phyloP scores from a whole-genome alignment of 1,284 basidiomycete species.

The Sporisorium iseilematis-ciliati region DNA sequence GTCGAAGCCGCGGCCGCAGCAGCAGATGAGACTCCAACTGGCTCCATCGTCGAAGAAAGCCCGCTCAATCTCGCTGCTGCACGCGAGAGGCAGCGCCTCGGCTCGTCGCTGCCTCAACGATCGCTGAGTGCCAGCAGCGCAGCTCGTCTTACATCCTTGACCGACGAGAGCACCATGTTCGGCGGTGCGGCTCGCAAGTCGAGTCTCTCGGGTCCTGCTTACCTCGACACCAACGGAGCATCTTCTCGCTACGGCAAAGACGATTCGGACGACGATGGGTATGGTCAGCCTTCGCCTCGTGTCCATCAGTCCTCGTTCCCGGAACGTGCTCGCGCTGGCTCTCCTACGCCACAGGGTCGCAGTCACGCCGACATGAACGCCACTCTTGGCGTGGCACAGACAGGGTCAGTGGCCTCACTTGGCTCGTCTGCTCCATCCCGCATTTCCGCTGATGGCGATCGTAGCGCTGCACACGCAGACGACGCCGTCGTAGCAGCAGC shows the following conservation, averaged over 20 bases:
- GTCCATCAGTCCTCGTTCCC: conserved; percentile 13
- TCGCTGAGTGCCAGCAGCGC: conserved; percentile 47
- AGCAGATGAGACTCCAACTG: conserved; percentile 36
- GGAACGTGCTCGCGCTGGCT: not conserved
- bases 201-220: conserved; percentile 12
- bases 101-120: conserved; percentile 29
- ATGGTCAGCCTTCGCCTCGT: conserved; percentile 54
- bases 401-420: conserved; percentile 24
- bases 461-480: not conserved
- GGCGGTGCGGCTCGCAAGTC: conserved; percentile 31
- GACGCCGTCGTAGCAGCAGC: not conserved
- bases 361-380: conserved; percentile 1
- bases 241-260: conserved; percentile 11
- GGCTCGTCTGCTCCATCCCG: conserved; percentile 24
- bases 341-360: conserved; percentile 17
- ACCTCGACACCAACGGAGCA: conserved; percentile 15
- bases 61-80: conserved; percentile 49
- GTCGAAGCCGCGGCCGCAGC: conserved; percentile 15
- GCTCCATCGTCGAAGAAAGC: conserved; percentile 38
- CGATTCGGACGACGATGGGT: conserved; percentile 57
- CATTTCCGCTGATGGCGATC: conserved; percentile 20
- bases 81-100: conserved; percentile 42
- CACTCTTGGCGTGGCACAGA: not conserved
- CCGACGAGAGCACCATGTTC: conserved; percentile 53
- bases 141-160: conserved; percentile 41